Conservation (phyloP, 768 basidiomycete genomes). For the Phylloporus arenicola region DNA sequence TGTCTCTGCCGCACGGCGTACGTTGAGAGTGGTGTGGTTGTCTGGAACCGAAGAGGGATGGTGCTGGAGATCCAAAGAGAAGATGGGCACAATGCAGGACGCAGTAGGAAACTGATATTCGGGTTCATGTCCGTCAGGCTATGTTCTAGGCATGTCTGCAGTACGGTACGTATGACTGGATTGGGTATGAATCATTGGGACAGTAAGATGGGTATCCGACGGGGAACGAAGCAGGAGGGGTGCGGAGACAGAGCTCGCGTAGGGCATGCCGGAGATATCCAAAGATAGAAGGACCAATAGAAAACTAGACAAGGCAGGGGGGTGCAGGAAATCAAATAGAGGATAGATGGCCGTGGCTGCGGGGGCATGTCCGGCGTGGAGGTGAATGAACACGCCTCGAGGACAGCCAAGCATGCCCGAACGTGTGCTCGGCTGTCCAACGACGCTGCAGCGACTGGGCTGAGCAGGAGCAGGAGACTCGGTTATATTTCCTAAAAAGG, state of each 20-base stretch:
- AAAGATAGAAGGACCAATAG: neutral
- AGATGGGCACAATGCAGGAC: conserved; percentile 7
- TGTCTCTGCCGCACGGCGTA: conserved; percentile 15
- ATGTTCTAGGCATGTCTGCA: neutral
- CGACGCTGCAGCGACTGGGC: neutral
- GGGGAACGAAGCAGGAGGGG: neutral
- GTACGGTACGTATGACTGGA: neutral
- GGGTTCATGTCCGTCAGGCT: conserved; percentile 22
- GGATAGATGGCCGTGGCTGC: neutral
- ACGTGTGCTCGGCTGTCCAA: neutral
- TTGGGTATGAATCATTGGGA: too few species aligned
- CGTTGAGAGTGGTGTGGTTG: neutral
- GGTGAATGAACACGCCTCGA: neutral
- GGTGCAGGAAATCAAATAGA: neutral
- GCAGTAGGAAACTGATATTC: conserved; percentile 3
- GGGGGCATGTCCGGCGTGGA: neutral
- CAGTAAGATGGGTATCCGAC: neutral
- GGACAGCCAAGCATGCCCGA: neutral
- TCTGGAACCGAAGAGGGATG: conserved; percentile 5
- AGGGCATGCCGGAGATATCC: neutral
- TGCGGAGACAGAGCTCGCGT: neutral
- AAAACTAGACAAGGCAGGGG: neutral
- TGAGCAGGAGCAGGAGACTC: neutral
- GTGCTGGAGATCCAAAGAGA: conserved; percentile 7
- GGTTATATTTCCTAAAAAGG: conserved; percentile 7